Percentiles rank a stretch among this genome's conserved stretches.
These are phyloP conservation scores for Arthrobotrys pseudoclavata DNA, from an alignment of 2,329 filamentous ascomycete genomes.

Conservation along the genomic window DNA sequence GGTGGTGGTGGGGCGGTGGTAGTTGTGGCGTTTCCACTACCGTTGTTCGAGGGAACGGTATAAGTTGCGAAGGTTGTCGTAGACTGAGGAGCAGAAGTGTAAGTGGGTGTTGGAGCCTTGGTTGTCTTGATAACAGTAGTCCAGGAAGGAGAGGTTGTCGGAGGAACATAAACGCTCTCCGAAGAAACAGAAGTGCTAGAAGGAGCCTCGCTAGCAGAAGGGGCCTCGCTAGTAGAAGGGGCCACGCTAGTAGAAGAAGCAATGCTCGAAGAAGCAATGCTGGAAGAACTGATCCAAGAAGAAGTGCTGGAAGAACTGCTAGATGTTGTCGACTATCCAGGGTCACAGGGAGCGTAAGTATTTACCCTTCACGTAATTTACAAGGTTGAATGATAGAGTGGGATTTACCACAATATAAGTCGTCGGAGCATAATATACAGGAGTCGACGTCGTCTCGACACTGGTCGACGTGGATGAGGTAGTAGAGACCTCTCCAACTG, in stretches of 20 bases:
- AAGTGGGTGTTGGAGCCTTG: slow-evolving; percentile 46
- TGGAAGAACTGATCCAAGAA: slow-evolving; percentile 34
- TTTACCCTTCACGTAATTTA: slow-evolving; percentile 40
- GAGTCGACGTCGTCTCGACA: slow-evolving; percentile 30
- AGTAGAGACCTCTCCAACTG: slow-evolving; percentile 47
- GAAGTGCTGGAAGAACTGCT: slow-evolving; percentile 34
- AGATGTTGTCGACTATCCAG: slow-evolving; percentile 52
- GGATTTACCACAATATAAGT: slow-evolving; percentile 51
- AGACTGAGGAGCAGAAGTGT: slow-evolving; percentile 47
- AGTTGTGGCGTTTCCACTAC: slow-evolving; percentile 25
- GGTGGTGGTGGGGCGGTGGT: slow-evolving; percentile 26
- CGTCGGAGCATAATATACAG: slow-evolving; percentile 50
- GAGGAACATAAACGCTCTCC: slow-evolving; percentile 24
- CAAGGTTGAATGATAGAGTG: slow-evolving; percentile 25
- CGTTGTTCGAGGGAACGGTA: slow-evolving; percentile 33
- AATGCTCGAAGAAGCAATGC: slow-evolving; percentile 39
- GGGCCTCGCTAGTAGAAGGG: slow-evolving; percentile 41
- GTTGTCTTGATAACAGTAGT: slow-evolving; percentile 47
- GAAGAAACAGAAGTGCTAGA: slow-evolving; percentile 47
- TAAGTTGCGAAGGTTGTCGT: slow-evolving; percentile 42
- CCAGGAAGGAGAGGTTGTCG: slow-evolving; percentile 46
- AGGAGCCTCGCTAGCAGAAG: slow-evolving; percentile 40
- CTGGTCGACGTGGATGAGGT: slow-evolving; percentile 48
- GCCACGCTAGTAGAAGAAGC: slow-evolving; percentile 37
- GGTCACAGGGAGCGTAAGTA: slow-evolving; percentile 44